Base-by-base conservation (phyloP, 352 stramenopile species). In the Phytophthora tubulina region DNA sequence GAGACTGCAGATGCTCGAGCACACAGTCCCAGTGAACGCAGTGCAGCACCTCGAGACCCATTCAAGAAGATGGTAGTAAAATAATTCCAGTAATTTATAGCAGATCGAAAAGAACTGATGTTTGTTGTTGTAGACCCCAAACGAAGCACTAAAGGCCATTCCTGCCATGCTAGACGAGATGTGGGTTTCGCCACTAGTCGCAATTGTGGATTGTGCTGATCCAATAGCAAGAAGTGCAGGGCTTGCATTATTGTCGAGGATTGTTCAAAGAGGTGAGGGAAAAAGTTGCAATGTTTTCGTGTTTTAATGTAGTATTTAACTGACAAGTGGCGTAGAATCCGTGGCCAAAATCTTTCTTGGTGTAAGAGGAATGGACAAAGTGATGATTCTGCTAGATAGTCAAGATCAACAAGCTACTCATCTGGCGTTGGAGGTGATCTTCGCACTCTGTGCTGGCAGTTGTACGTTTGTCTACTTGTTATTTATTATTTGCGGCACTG, bases 161-260 rank as follows among this genome's bases (percentile, higher is more conserved):
- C 85, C 87, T 30, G 58, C 65, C 14, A 72, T 95, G 56, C 78
- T 95, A 75, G 78, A 89, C 50, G 79, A 93, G 32, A 69, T 63
- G 27, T 95, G 84, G 85, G 68, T 93, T 21, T 84, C 84, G 3
- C 80, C 84, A 27, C 74, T 95, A 6, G 82, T 91, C 3, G 81
- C 85, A 2, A 65, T 92, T 0, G 63, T 88, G 5, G 81, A 85
- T 48, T 89, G 79, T 53, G 63, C 71, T 2, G 85, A 95, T 53
- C 53, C 69, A 1, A 73, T 86, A 39, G 72, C 88, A 42, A 81
- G 87, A 48, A 81, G 80, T 35, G 74, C 80, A 0, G 77, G 60
- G 0, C 72, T 93, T 38, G 85, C 76, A 13, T 58, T 93, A n/a
- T 74, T 93, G 10, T 76, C 83, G 15, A 76, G 79, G 21, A 71